Evolutionary conservation across 1,284 basidiomycete genomes (phyloP).

Genomic region (Termitomyces sp.): DNA sequence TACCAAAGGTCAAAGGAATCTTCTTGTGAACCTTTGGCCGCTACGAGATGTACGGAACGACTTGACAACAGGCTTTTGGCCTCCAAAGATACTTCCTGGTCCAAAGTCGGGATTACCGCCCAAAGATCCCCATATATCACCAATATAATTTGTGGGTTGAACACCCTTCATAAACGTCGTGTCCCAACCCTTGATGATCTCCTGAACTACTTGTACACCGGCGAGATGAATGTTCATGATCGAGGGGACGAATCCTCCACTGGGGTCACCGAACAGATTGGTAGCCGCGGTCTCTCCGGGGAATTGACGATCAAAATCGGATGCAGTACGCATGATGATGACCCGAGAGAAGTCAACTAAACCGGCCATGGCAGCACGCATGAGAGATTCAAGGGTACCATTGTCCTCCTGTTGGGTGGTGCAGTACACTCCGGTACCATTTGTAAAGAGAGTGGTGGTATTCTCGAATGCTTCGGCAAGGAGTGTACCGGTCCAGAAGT

Average conservation of each 20-base stretch:
- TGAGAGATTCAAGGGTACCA: conserved; percentile 11
- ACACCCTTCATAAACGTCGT: conserved; percentile 2
- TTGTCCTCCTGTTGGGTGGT: conserved; percentile 13
- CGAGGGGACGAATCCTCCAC: conserved; percentile 7
- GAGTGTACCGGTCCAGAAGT: conserved; percentile 9
- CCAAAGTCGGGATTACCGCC: conserved; percentile 11
- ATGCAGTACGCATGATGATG: conserved; percentile 13
- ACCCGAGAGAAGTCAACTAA: conserved; percentile 12
- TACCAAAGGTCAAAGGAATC: neutral
- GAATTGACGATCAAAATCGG: conserved; percentile 12
- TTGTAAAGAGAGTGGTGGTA: conserved; percentile 9
- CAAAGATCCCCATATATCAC: conserved; percentile 11
- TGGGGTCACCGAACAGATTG: conserved; percentile 8
- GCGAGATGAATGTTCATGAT: conserved; percentile 12
- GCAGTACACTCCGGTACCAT: conserved; percentile 12
- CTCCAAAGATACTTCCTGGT: conserved; percentile 4
- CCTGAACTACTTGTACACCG: conserved; percentile 8
- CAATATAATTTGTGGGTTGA: conserved; percentile 9
- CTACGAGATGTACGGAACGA: neutral
- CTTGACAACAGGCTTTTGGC: neutral
- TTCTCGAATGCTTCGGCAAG: conserved; percentile 13
- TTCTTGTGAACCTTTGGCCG: neutral
- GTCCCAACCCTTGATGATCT: conserved; percentile 1
- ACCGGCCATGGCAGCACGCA: conserved; percentile 5
- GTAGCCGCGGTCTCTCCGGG: conserved; percentile 3